Percentiles rank a stretch among this genome's conserved stretches.
Conservation (phyloP, 208 protist genomes). For the Trichomonas tenax region DNA sequence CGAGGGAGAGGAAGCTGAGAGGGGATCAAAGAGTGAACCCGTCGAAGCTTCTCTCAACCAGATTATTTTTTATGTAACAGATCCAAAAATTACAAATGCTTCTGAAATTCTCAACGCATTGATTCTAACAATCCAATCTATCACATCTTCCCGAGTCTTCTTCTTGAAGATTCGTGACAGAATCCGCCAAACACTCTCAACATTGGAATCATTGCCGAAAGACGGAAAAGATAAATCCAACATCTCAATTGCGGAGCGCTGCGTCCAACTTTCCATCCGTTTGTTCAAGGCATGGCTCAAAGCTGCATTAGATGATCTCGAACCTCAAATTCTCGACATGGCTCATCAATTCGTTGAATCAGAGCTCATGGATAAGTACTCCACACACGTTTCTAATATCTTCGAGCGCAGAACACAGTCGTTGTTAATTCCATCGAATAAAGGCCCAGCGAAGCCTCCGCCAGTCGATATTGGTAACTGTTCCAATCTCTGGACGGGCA, state of each 20-base stretch:
- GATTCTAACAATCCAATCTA: not conserved
- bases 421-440: not conserved
- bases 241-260: not conserved
- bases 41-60: slow-evolving; percentile 4
- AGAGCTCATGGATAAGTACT: not conserved
- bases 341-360: not conserved
- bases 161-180: not conserved
- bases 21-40: not conserved
- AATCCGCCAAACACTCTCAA: not conserved
- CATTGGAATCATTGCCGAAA: not conserved
- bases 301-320: not conserved
- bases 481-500: not conserved
- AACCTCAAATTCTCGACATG: not conserved
- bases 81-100: not conserved
- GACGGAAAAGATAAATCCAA: not conserved
- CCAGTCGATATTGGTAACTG: not conserved
- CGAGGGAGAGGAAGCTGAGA: not conserved
- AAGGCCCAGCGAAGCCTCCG: not conserved
- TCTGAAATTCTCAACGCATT: not conserved
- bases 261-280: not conserved
- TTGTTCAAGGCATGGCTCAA: not conserved
- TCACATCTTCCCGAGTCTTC: not conserved
- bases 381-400: not conserved
- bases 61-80: not conserved
- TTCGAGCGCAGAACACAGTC: not conserved